Conservation (phyloP, 2,329 filamentous ascomycete genomes). For the Byssoonygena ceratinophila region DNA sequence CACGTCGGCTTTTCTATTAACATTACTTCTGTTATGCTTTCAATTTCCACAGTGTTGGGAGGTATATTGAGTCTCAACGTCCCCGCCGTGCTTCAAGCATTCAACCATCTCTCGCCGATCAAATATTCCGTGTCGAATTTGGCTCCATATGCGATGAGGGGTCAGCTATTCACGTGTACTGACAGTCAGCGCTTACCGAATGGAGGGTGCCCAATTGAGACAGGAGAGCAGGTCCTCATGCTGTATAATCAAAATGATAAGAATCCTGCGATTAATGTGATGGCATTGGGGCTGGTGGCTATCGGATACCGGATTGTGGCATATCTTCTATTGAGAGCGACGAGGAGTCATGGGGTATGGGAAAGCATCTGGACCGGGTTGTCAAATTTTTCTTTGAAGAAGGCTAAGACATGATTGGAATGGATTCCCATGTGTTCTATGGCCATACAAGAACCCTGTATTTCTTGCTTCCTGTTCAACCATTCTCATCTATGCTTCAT, state of each 20-base stretch:
- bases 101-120: constrained; percentile 62
- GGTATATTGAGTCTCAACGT: constrained; percentile 62
- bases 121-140: constrained; percentile 60
- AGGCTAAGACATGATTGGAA: background rate
- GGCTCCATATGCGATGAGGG: constrained; percentile 53
- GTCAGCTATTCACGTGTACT: constrained; percentile 54
- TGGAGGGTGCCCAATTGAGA: constrained; percentile 54
- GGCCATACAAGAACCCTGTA: too few relatives aligned
- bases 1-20: constrained; percentile 70
- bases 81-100: constrained; percentile 52
- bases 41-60: constrained; percentile 59
- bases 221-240: constrained; percentile 55
- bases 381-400: background rate
- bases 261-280: constrained; percentile 51
- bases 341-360: constrained; percentile 13
- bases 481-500: too few relatives aligned
- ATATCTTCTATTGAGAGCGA: constrained; percentile 27
- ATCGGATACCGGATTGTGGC: constrained; percentile 54
- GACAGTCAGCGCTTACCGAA: constrained; percentile 48
- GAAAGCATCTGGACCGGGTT: constrained; percentile 3
- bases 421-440: too few relatives aligned
- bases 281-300: constrained; percentile 52
- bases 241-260: constrained; percentile 54
- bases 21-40: constrained; percentile 58
- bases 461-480: too few relatives aligned